Evolutionary conservation across 1,284 basidiomycete genomes (phyloP).

Genomic region (Apiotrichum montevideense): DNA sequence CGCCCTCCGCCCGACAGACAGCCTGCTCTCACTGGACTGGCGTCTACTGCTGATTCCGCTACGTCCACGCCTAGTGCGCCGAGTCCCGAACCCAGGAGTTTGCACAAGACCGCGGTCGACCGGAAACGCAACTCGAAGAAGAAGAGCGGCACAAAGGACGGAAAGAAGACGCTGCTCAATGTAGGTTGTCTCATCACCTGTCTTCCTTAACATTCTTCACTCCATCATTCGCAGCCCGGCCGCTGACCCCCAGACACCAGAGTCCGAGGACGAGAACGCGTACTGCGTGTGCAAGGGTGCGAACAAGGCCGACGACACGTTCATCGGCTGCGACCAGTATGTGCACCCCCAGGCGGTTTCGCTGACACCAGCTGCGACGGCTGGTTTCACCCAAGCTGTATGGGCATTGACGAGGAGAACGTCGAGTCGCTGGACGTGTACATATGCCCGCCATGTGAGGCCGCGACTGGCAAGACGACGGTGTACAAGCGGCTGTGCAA

Average conservation of each 20-base stretch:
- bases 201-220: too few relatives aligned
- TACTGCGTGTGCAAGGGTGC: constrained; percentile 40
- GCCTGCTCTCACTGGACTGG: too few relatives aligned
- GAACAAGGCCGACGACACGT: constrained; percentile 36
- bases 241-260: neutral
- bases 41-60: neutral
- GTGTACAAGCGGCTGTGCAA: constrained; percentile 35
- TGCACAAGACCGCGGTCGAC: neutral
- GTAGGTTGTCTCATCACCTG: too few relatives aligned
- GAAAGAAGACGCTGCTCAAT: neutral
- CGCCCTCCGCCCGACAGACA: too few relatives aligned
- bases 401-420: constrained; percentile 31
- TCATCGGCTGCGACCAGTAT: constrained; percentile 42
- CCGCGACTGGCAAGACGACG: constrained; percentile 30
- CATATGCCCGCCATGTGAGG: constrained; percentile 40
- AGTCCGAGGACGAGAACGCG: constrained; percentile 12
- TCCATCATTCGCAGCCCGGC: too few relatives aligned
- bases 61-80: neutral
- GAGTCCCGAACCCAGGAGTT: neutral
- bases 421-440: constrained; percentile 38
- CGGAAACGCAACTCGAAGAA: neutral
- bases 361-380: constrained; percentile 32
- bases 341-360: constrained; percentile 1
- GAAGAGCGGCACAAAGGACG: neutral
- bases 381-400: constrained; percentile 43